Percentiles rank a stretch among this genome's conserved stretches.
Conservation (phyloP, 306 rosid genomes). For the Argentina anserina region DNA sequence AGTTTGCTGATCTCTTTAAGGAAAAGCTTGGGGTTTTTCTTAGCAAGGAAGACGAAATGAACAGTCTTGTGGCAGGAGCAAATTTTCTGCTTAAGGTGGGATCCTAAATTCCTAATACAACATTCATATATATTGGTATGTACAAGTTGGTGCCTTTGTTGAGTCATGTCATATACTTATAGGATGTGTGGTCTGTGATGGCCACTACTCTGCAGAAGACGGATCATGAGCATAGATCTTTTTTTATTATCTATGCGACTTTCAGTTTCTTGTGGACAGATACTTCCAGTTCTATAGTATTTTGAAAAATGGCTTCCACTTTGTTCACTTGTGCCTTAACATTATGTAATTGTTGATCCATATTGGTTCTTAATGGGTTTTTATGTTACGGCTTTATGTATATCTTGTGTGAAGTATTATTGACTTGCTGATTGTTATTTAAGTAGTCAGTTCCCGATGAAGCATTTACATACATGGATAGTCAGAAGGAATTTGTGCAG, state of each 20-base stretch:
- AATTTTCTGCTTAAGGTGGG: conserved; percentile 93
- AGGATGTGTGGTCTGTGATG: not conserved
- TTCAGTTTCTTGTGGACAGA: not conserved
- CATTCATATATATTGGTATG: conserved; percentile 21
- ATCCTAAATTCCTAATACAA: conserved; percentile 32
- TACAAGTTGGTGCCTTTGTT: conserved; percentile 1
- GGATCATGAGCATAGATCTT: not conserved
- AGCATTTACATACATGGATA: conserved; percentile 73
- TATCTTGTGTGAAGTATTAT: conserved; percentile 19
- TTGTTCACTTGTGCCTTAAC: not conserved
- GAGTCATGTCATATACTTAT: conserved; percentile 6
- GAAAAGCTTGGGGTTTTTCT: conserved; percentile 74
- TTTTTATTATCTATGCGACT: not conserved
- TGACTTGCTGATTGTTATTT: conserved; percentile 25
- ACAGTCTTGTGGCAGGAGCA: conserved; percentile 94
- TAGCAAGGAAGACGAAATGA: conserved; percentile 95
- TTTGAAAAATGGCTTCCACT: not conserved
- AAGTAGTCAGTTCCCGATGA: conserved; percentile 71
- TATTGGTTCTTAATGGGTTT: not conserved
- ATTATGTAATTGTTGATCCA: not conserved
- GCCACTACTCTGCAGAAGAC: not conserved
- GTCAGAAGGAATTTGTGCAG: conserved; percentile 68
- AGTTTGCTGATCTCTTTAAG: conserved; percentile 70
- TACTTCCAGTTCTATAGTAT: not conserved
- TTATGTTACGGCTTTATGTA: conserved; percentile 3